Conservation (phyloP, 306 rosid species). For the Castanopsis chinensis region DNA sequence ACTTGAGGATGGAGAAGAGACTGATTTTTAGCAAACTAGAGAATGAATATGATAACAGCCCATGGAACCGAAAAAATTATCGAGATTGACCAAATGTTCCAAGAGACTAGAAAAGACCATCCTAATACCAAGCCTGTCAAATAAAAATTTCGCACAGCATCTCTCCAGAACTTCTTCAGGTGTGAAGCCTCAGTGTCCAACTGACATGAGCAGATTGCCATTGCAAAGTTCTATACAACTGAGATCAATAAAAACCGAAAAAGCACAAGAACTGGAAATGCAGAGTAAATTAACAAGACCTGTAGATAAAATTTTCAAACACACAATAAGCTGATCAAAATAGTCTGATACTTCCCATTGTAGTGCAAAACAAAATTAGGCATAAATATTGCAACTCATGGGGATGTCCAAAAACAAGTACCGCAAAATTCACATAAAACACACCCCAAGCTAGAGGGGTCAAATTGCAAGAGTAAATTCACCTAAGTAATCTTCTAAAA, state of each 20-base stretch:
- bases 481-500: constrained; percentile 18
- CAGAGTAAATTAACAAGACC: neutral
- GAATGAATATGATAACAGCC: too few species aligned
- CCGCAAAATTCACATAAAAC: constrained; percentile 1
- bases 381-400: neutral
- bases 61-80: too few species aligned
- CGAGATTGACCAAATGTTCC: too few species aligned
- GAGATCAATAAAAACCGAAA: neutral
- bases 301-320: neutral
- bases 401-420: neutral
- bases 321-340: neutral
- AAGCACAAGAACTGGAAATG: neutral
- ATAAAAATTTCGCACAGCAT: too few species aligned
- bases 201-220: too few species aligned
- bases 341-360: neutral
- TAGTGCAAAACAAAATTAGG: neutral
- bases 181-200: too few species aligned
- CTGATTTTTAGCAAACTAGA: too few species aligned
- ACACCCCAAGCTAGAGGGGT: neutral
- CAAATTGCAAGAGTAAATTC: constrained; percentile 12
- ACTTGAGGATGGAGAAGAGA: too few species aligned
- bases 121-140: too few species aligned
- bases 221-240: neutral
- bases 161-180: too few species aligned
- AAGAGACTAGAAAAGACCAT: too few species aligned